A percentile compares a stretch with the other conserved stretches of the same genome.
Conservation (phyloP, 305 asterid species). For the Fraxinus albicans region DNA sequence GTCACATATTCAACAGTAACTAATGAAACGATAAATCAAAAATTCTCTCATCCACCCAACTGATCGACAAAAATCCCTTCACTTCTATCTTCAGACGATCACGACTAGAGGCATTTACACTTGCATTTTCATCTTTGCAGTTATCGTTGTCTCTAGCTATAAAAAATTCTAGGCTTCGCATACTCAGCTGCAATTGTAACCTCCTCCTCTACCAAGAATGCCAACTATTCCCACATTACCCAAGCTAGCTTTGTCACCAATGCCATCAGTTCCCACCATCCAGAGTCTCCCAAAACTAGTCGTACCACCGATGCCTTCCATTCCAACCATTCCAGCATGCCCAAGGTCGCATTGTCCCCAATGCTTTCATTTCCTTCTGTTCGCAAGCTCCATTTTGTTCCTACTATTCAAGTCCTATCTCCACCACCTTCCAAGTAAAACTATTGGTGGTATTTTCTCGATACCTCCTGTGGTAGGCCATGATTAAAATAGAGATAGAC, state of each 20-base stretch:
- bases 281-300: slow-evolving; percentile 8
- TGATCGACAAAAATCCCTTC: neutral
- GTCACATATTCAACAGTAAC: too few species aligned
- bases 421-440: neutral
- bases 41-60: neutral
- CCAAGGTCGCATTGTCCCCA: neutral
- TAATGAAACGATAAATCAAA: neutral
- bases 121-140: neutral
- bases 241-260: slow-evolving; percentile 12
- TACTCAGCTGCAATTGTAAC: neutral
- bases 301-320: slow-evolving; percentile 25
- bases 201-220: neutral
- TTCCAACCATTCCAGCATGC: slow-evolving; percentile 9
- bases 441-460: neutral
- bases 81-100: neutral
- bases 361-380: neutral
- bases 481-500: neutral
- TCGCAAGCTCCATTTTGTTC: neutral
- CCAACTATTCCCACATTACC: neutral
- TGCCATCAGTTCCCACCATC: slow-evolving; percentile 7
- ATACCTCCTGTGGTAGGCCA: neutral
- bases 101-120: neutral
- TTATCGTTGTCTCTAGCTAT: neutral
- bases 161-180: neutral
- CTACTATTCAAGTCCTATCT: neutral